phyloP scores from a whole-genome alignment of 441 rosid genomes.

The Manihot esculenta region DNA sequence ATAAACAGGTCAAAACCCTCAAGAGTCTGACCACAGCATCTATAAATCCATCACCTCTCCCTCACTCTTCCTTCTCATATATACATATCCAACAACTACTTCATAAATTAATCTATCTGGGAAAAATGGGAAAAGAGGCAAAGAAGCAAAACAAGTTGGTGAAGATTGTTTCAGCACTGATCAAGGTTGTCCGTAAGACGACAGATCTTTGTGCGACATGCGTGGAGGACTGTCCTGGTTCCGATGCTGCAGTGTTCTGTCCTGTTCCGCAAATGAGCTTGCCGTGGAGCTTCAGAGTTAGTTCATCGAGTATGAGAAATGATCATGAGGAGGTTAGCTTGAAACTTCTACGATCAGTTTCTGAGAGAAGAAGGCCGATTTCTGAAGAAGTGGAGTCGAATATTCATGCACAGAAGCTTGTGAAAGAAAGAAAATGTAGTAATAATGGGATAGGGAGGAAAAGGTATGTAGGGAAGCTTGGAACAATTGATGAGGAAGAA shows the following conservation, averaged over 20 bases:
- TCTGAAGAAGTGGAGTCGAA: background rate
- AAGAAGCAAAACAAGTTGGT: slow-evolving; percentile 21
- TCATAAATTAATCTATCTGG: background rate
- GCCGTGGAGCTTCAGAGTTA: slow-evolving; percentile 26
- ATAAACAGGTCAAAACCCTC: slow-evolving; percentile 2
- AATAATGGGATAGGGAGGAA: slow-evolving; percentile 17
- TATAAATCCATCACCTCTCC: background rate
- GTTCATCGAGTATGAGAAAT: slow-evolving; percentile 15
- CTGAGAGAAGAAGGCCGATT: slow-evolving; percentile 11
- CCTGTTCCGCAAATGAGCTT: slow-evolving; percentile 4
- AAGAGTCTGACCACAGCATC: background rate
- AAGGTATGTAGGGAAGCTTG: slow-evolving; percentile 34
- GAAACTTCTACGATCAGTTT: slow-evolving; percentile 9
- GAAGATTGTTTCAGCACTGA: slow-evolving; percentile 21
- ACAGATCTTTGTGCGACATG: slow-evolving; percentile 4
- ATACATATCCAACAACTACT: background rate
- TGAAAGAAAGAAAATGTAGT: background rate
- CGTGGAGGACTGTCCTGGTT: slow-evolving; percentile 25
- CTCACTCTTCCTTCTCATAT: no score
- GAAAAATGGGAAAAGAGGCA: slow-evolving; percentile 17
- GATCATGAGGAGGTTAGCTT: slow-evolving; percentile 5
- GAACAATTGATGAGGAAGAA: slow-evolving; percentile 40
- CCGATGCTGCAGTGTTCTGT: slow-evolving; percentile 16
- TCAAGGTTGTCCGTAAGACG: slow-evolving; percentile 25
- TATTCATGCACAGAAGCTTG: background rate